Base-by-base conservation (phyloP, 495 filamentous ascomycete genomes). In the Saxophila tyrrhenica region DNA sequence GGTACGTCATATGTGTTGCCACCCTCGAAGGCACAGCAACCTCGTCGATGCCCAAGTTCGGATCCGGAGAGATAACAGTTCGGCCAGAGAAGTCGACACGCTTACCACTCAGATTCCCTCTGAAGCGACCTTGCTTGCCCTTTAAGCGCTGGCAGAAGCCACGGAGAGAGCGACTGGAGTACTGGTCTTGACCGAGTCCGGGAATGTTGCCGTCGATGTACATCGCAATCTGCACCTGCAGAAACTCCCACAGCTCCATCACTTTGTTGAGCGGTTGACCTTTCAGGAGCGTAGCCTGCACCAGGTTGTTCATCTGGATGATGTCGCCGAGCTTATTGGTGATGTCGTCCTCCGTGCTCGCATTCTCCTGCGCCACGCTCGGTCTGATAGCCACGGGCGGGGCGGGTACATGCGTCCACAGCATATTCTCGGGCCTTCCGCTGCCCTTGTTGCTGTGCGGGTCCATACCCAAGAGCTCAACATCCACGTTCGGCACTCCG, bases 131-230 rank as follows among this genome's bases (percentile, higher is more conserved):
- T 68, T 95, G 89, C 58, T 98, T 98, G 61, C 92, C 92, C 68
- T 98, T 98, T 29, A 98, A 70, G 22, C 92, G 79, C 69, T 96
- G 92, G 56, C 90, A 94, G 61, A 96, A 94, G 15, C 94, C 91
- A 49, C 92, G 83, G 61, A 90, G 91, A 0, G 83, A 77, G 65
- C 89, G 91, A 58, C 82, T 82, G 25, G 83, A 80, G 17, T 48
- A 16, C 25, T 82, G 83, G 64, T 75, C 84, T 72, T 76, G 76
- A 56, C 88, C 82, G 16, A 96, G 76, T 8, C 89, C 89, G 13
- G 92, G 92, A n/a, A 90, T 84, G 62, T 94, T 89, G 50, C 89
- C 94, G 73, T 98, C 95, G 60, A 98, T 91, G 64, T 97, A 96
- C 74, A 96, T 88, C 24, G 91, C 92, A 51, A 96, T 85, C 58